These are phyloP conservation scores for Irineochytrium annulatum DNA, from an alignment of 192 early-diverging fungal species.

Conservation along the genomic window DNA sequence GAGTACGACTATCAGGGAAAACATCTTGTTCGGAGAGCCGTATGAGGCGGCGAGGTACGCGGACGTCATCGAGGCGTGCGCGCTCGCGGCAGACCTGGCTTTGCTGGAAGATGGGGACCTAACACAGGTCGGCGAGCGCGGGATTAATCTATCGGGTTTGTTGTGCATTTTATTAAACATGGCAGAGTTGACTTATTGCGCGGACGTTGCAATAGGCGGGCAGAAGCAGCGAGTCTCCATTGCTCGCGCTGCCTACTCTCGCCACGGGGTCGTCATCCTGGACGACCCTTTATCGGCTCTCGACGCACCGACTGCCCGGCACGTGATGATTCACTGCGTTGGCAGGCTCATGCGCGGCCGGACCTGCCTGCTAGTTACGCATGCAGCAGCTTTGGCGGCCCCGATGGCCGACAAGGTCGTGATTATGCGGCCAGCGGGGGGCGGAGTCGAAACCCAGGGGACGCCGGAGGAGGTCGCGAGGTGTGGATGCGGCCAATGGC, in stretches of 20 bases:
- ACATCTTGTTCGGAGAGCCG: constrained; percentile 76
- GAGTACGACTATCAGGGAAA: constrained; percentile 54
- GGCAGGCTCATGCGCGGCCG: constrained; percentile 62
- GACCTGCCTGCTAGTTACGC: constrained; percentile 80
- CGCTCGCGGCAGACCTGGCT: constrained; percentile 74
- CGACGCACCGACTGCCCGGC: constrained; percentile 85
- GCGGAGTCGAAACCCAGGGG: constrained; percentile 20
- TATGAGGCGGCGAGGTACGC: constrained; percentile 71
- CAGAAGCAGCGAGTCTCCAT: constrained; percentile 84
- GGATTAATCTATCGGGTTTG: constrained; percentile 28
- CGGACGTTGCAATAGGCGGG: too few species aligned
- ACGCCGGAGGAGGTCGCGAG: constrained; percentile 25
- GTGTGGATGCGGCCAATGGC: neutral
- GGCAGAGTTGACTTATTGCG: too few species aligned
- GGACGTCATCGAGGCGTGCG: constrained; percentile 73
- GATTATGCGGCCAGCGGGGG: constrained; percentile 29
- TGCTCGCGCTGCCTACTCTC: constrained; percentile 46
- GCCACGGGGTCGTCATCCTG: constrained; percentile 9
- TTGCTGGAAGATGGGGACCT: constrained; percentile 77
- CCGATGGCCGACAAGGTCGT: constrained; percentile 44
- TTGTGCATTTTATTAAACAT: too few species aligned
- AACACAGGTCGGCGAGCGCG: constrained; percentile 76
- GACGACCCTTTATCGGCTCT: constrained; percentile 92
- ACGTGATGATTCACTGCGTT: constrained; percentile 70
- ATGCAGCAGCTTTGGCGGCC: constrained; percentile 37